phyloP scores from a whole-genome alignment of 352 stramenopile species.

The Thalassiosira pacifica region DNA sequence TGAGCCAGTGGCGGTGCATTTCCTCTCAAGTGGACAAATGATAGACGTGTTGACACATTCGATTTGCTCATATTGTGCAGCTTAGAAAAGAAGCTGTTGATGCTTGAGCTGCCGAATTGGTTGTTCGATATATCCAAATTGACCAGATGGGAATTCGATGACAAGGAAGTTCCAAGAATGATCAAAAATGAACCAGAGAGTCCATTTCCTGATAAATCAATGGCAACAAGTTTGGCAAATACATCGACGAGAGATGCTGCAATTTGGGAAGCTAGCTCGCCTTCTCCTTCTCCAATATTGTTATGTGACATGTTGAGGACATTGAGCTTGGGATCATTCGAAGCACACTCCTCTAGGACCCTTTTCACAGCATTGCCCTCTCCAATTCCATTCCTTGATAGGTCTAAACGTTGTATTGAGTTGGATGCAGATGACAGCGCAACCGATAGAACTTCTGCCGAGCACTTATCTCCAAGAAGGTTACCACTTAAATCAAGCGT shows the following conservation, averaged over 20 bases:
- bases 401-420: slow-evolving; percentile 73
- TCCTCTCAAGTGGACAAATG: slow-evolving; percentile 29
- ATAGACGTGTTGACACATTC: slow-evolving; percentile 4
- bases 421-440: slow-evolving; percentile 65
- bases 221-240: slow-evolving; percentile 54
- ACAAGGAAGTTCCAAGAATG: slow-evolving; percentile 52
- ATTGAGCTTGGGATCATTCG: slow-evolving; percentile 64
- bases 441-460: slow-evolving; percentile 68
- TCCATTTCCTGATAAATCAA: slow-evolving; percentile 79
- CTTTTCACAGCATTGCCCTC: slow-evolving; percentile 58
- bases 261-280: slow-evolving; percentile 67
- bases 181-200: slow-evolving; percentile 62
- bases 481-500: slow-evolving; percentile 83
- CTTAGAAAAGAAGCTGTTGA: slow-evolving; percentile 39
- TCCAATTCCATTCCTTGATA: slow-evolving; percentile 77
- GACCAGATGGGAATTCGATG: slow-evolving; percentile 65
- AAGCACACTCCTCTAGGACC: slow-evolving; percentile 63
- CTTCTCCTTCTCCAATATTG: slow-evolving; percentile 64
- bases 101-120: slow-evolving; percentile 54
- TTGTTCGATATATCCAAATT: slow-evolving; percentile 75
- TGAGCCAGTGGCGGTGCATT: slow-evolving; percentile 31
- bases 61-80: slow-evolving; percentile 37
- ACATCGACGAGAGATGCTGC: slow-evolving; percentile 66
- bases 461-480: slow-evolving; percentile 72
- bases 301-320: slow-evolving; percentile 73